Percentiles rank a stretch among this genome's conserved stretches.
These are phyloP conservation scores for Aechmea fasciata DNA, from an alignment of 176 grass and related monocot species.

Conservation along the genomic window DNA sequence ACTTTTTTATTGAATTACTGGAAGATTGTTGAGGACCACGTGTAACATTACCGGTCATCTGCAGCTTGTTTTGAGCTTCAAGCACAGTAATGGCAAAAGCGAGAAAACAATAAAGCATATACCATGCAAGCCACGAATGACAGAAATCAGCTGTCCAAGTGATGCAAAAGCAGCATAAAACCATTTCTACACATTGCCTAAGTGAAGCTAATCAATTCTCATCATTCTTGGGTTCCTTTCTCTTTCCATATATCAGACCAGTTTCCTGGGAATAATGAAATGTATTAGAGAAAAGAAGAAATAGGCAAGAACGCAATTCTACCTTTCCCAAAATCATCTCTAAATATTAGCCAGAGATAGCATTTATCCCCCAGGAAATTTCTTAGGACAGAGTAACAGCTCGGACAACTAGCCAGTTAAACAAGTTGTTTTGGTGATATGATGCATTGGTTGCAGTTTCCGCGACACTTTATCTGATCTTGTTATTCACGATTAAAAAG, in stretches of 20 bases:
- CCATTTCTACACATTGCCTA: not conserved
- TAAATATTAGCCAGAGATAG: too few species aligned
- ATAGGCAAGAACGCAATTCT: not conserved
- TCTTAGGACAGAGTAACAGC: too few species aligned
- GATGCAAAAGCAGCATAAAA: not conserved
- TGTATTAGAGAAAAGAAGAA: conserved; percentile 22
- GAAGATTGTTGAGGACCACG: not conserved
- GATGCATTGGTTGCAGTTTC: too few species aligned
- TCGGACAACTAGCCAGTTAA: not conserved
- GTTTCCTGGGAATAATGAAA: conserved; percentile 48
- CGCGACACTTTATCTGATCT: too few species aligned
- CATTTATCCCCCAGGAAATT: too few species aligned
- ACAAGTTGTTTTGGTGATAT: not conserved
- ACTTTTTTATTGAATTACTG: not conserved
- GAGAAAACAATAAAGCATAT: not conserved
- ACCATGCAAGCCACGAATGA: not conserved
- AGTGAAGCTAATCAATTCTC: conserved; percentile 24
- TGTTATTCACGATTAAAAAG: too few species aligned
- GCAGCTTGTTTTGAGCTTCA: not conserved
- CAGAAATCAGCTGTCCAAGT: not conserved
- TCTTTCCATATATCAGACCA: conserved; percentile 86
- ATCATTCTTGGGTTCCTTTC: conserved; percentile 40
- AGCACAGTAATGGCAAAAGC: not conserved
- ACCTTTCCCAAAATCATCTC: not conserved
- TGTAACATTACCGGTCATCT: not conserved